Evolutionary conservation across 345 rosid species (phyloP).

Genomic region (Sonneratia alba): DNA sequence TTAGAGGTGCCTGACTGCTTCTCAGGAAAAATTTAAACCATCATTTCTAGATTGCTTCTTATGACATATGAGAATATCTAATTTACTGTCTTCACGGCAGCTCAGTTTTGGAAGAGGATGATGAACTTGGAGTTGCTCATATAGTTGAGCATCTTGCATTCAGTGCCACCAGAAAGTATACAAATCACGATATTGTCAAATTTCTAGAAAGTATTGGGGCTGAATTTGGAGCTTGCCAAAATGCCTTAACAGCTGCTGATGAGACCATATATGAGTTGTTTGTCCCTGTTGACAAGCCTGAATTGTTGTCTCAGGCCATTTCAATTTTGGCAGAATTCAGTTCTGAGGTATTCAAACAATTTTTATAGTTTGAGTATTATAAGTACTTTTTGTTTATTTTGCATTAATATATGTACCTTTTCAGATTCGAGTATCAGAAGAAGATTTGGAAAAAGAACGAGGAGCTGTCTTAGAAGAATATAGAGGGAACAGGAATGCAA

Average conservation of each 20-base stretch:
- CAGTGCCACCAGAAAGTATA: conserved; percentile 71
- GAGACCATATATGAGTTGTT: conserved; percentile 83
- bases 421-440: conserved; percentile 73
- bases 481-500: conserved; percentile 75
- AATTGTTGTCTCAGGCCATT: conserved; percentile 66
- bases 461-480: conserved; percentile 95
- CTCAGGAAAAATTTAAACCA: neutral
- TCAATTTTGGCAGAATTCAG: conserved; percentile 82
- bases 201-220: conserved; percentile 93
- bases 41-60: neutral
- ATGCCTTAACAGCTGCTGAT: conserved; percentile 83
- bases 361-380: neutral
- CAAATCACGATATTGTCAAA: conserved; percentile 84
- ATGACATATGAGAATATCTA: conserved; percentile 17
- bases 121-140: conserved; percentile 92
- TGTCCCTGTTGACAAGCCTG: conserved; percentile 86
- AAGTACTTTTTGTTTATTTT: neutral
- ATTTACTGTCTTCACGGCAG: conserved; percentile 50
- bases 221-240: conserved; percentile 93
- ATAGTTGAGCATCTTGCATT: conserved; percentile 93
- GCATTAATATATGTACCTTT: conserved; percentile 5
- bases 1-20: neutral
- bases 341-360: conserved; percentile 47
- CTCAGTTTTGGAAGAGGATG: conserved; percentile 96
- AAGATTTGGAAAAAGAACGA: conserved; percentile 84